Evolutionary conservation across 2,329 filamentous ascomycete genomes (phyloP).

Genomic region (Aspergillus pseudoviridinutans): DNA sequence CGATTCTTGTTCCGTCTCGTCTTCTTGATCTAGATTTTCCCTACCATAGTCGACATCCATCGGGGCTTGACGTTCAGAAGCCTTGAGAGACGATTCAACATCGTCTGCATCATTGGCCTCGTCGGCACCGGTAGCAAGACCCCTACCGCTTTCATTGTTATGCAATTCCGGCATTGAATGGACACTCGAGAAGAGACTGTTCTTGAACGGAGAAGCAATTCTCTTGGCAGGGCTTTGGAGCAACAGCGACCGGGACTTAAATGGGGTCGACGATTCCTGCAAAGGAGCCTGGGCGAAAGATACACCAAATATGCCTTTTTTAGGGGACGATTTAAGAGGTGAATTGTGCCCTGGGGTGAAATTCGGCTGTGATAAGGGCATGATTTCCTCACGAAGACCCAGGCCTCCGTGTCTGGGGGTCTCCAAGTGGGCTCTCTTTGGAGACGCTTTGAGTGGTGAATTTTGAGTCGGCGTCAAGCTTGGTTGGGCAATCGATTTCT

Average conservation of each 20-base stretch:
- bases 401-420: conserved; percentile 14
- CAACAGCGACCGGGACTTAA: conserved; percentile 28
- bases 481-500: conserved; percentile 17
- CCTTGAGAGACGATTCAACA: not conserved
- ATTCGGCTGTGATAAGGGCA: conserved; percentile 13
- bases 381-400: conserved; percentile 3
- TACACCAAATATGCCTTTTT: conserved; percentile 28
- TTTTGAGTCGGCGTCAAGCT: conserved; percentile 28
- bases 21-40: not conserved
- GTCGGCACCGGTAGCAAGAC: not conserved
- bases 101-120: not conserved
- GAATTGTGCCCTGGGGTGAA: conserved; percentile 16
- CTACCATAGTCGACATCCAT: not conserved
- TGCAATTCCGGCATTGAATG: not conserved
- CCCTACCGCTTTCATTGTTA: not conserved
- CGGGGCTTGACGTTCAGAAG: not conserved
- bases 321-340: conserved; percentile 20
- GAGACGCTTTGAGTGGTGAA: conserved; percentile 42
- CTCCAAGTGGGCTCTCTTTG: conserved; percentile 33
- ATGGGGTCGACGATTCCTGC: conserved; percentile 31
- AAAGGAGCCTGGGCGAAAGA: conserved; percentile 33
- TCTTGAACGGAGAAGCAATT: conserved; percentile 38
- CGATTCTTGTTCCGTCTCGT: not conserved
- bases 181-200: conserved; percentile 16
- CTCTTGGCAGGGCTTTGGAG: conserved; percentile 45